Base-by-base conservation (phyloP, 768 basidiomycete species). In the Macrolepiota dolichaula region DNA sequence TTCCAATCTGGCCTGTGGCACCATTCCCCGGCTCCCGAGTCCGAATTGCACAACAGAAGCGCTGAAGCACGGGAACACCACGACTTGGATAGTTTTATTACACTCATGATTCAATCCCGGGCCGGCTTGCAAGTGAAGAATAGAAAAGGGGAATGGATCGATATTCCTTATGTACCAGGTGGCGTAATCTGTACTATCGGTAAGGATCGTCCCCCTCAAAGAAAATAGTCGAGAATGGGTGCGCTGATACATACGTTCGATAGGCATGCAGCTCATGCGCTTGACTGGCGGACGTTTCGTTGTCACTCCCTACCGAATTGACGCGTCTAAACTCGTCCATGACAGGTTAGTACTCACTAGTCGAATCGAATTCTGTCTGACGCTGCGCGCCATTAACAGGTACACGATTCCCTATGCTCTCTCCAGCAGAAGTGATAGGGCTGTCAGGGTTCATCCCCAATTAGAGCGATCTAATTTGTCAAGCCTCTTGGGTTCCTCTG, bases 1-100 rank as follows among this genome's bases (percentile, higher is more conserved):
- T 57, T 57, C 29, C 55, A 49, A 47, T 32, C 44, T 32, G 55
- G 55, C n/a, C 36, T 57, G n/a, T 57, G 55, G 55, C 42, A 25
- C 32, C 55, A 57, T 32, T 46, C 46, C 1, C 55, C 27, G 24
- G 27, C 44, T 37, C 10, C 29, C 29, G 22, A 19, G 11, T 17
- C 27, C 12, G 19, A n/a, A 11, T 17, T 9, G 15, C 11, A 35
- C 12, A 15, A 35, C 32, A 10, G 25, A 4, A 24, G 12, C 1
- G 3, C n/a, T 44, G 55, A 57, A 47, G 46, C 15, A 6, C 42
- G 35, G 12, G 55, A 47, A 22, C 24, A 57, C 13, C 55, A 57
- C 13, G 55, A 57, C 19, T 29, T 49, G 46, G 55, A 57, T 32
- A 57, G 55, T 22, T 57, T 57, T 22, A 49, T 57, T 10, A 57